Evolutionary conservation across 192 early-diverging fungal species (phyloP), one percentile per base, ranked within the genome.

Genomic region (Mortierella hygrophila): DNA sequence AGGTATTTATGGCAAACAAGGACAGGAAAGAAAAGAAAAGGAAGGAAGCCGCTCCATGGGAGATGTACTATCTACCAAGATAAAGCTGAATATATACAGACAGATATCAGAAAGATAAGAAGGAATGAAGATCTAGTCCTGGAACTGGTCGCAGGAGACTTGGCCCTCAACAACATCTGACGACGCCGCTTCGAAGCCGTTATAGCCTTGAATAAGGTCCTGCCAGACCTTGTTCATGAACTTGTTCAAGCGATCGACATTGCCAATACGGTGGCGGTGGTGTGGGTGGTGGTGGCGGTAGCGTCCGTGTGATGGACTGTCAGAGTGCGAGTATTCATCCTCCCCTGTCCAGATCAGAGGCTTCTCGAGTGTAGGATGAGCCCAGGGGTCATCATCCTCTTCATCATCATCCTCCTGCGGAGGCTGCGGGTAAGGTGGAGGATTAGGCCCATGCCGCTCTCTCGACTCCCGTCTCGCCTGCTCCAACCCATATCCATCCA

Each of bases 401-500:
- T 65, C 60, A 26, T 32, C 37, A 54, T 40, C 60, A 13, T 68
- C 47, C 32, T 42, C 75, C 20, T 40, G 47, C 4, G 72, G 72
- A 15, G 35, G 60, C 41, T 32, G 13, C 18, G 49, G 49, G 49
- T 52, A 21, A 21, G 49, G 18, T 52, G 49, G 49, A 4, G 5
- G 49, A 20, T 3, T 18, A 21, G 18, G 18, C 49, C 49, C 49
- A 21, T 76, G 68, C 5, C 68, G 63, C 42, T 79, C 29, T 40
- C 38, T 29, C 11, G 65, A 40, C 4, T 81, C 79, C 1, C 72
- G 69, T 41, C 84, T 68, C 7, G 79, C 79, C n/a, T 49, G 68
- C 68, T 73, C 84, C 21, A 86, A 60, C 9, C 76, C 78, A 41
- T 70, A 70, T 3, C 84, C 84, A 63, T 86, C 79, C 75, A 86